Percentiles rank a stretch among this genome's conserved stretches.
phyloP scores from a whole-genome alignment of 192 early-diverging fungal species.

The Thamnidium elegans region DNA sequence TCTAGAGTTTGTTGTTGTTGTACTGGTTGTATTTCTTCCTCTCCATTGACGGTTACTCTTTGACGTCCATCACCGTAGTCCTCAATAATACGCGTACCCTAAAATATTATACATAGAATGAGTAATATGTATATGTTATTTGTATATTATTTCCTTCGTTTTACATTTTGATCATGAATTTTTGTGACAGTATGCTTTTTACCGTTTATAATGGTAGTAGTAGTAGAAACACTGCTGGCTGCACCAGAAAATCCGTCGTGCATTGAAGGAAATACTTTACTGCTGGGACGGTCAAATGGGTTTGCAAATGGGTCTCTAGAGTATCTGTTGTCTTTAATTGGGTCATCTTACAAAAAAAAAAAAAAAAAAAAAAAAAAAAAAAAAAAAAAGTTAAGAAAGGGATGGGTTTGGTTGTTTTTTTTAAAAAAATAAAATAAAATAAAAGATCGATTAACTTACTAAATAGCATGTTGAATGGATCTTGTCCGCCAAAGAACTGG shows the following conservation, averaged over 20 bases:
- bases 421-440: neutral
- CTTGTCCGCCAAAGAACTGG: conserved; percentile 28
- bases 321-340: neutral
- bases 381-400: too few relatives aligned
- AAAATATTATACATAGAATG: too few relatives aligned
- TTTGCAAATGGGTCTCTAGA: neutral
- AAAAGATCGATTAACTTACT: conserved; percentile 13
- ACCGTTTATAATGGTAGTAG: neutral
- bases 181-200: conserved; percentile 6
- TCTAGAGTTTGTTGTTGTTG: neutral
- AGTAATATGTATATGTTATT: neutral
- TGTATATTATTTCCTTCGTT: neutral
- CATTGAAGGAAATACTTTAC: neutral
- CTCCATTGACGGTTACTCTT: conserved; percentile 10
- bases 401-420: too few relatives aligned
- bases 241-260: neutral
- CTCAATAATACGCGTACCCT: conserved; percentile 14
- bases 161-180: conserved; percentile 16
- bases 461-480: conserved; percentile 26
- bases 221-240: conserved; percentile 3
- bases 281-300: neutral
- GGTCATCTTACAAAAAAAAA: neutral
- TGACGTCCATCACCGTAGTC: conserved; percentile 21
- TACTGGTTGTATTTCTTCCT: neutral
- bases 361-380: too few relatives aligned